phyloP scores from a whole-genome alignment of 225 moss, liverwort and hornwort species.

The Polytrichum commune region DNA sequence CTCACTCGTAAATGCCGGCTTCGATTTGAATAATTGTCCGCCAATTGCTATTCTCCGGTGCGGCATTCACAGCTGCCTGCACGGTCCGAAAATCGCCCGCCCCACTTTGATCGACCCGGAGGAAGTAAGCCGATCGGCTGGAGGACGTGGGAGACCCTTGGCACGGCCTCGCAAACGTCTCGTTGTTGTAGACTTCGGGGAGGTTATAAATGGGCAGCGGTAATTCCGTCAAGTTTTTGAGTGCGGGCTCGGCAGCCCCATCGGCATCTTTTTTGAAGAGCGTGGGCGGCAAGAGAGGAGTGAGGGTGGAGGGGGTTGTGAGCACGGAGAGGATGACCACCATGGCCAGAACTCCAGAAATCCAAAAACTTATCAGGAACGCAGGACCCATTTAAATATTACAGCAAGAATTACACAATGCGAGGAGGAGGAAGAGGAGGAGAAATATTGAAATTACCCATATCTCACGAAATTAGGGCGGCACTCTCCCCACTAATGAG shows the following conservation, averaged over 20 bases:
- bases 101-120: constrained; percentile 42
- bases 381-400: constrained; percentile 30
- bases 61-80: constrained; percentile 66
- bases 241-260: no score
- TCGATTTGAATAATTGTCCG: constrained; percentile 54
- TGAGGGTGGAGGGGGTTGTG: constrained; percentile 26
- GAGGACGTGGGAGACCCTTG: constrained; percentile 44
- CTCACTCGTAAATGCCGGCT: constrained; percentile 66
- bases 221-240: no score
- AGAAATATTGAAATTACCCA: no score
- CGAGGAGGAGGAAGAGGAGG: no score
- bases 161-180: constrained; percentile 37
- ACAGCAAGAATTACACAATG: no score
- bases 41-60: constrained; percentile 51
- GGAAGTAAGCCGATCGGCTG: constrained; percentile 40
- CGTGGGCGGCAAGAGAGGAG: constrained; percentile 18
- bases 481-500: no score
- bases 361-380: constrained; percentile 38
- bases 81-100: constrained; percentile 43
- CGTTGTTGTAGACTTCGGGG: constrained; percentile 38
- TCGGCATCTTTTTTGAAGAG: neutral
- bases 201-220: neutral
- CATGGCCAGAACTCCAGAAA: constrained; percentile 29
- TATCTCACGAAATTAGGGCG: no score
- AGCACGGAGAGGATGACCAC: constrained; percentile 35